These are phyloP conservation scores for Cordyceps tenuipes DNA, from an alignment of 2,329 filamentous ascomycete genomes.

Conservation along the genomic window DNA sequence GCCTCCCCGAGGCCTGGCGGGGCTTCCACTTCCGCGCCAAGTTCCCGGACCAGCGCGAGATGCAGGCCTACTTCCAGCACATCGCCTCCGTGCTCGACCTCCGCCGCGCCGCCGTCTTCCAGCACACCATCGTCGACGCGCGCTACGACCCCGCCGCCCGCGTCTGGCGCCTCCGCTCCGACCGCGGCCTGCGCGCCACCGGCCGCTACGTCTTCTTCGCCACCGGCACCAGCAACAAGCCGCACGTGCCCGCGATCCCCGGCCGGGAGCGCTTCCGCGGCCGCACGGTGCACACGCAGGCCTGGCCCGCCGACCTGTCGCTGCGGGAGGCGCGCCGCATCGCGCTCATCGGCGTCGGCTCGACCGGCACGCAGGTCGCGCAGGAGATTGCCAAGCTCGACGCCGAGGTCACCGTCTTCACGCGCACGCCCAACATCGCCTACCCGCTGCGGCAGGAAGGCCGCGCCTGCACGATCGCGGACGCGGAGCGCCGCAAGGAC, in stretches of 20 bases:
- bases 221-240: conserved; percentile 37
- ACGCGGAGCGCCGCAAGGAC: conserved; percentile 18
- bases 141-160: conserved; percentile 27
- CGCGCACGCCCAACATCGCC: conserved; percentile 50
- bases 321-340: conserved; percentile 21
- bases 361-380: conserved; percentile 23
- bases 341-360: conserved; percentile 24
- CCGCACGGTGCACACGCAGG: conserved; percentile 21
- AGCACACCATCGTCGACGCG: conserved; percentile 32
- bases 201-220: conserved; percentile 37
- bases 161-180: conserved; percentile 36
- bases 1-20: conserved; percentile 29
- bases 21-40: conserved; percentile 36
- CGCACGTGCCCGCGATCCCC: conserved; percentile 26
- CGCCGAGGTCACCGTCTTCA: conserved; percentile 36
- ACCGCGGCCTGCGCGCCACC: conserved; percentile 29
- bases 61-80: conserved; percentile 38
- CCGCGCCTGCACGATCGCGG: background rate
- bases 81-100: conserved; percentile 35
- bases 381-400: conserved; percentile 26
- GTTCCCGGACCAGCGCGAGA: conserved; percentile 31
- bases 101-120: conserved; percentile 36
- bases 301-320: conserved; percentile 19
- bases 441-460: conserved; percentile 45
- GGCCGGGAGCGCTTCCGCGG: conserved; percentile 27